Evolutionary conservation across 352 stramenopile species (phyloP), one percentile per base, ranked within the genome.

Genomic region (Phytopythium oedochilum): DNA sequence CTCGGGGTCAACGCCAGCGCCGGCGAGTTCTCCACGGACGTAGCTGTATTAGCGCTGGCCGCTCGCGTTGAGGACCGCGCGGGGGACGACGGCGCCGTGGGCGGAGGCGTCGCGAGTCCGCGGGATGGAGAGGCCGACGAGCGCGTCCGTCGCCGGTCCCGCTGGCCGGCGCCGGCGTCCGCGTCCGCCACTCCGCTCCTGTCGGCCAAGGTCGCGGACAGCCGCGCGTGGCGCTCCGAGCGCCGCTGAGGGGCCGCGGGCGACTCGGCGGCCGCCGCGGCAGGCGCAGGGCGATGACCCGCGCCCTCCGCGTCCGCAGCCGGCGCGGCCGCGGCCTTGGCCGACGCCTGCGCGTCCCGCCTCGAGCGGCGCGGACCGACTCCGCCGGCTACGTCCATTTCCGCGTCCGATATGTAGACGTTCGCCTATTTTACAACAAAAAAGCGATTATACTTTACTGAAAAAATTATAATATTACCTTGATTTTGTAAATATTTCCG

Each of bases 301-400:
- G 39, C 39, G 3, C 26, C 20, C 5, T 18, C 18, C 1, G 61
- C 25, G 2, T 49, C 48, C 3, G 64, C 48, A 6, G 51, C 53
- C 0, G 42, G 26, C 28, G 51, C 50, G 2, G 68, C 66, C 29
- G 47, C 60, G 36, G 54, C 17, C 20, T 61, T 60, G 7, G 58
- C 40, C 17, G 55, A 70, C 9, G 57, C 55, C 23, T 65, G 42
- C 28, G 64, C 57, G 31, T 78, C 68, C 23, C 73, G 62, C 68
- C 68, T 74, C 25, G 73, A 80, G 31, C 68, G 61, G 6, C 70
- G 70, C 48, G 59, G 54, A 25, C 53, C 20, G 5, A 35, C 28
- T 12, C 61, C 45, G 29, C 40, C 40, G 25, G 22, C 52, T 39
- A 50, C 42, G 15, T 50, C n/a, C n/a, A n/a, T n/a, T n/a, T n/a